phyloP scores from a whole-genome alignment of 768 basidiomycete genomes.

The Trametes cingulata region DNA sequence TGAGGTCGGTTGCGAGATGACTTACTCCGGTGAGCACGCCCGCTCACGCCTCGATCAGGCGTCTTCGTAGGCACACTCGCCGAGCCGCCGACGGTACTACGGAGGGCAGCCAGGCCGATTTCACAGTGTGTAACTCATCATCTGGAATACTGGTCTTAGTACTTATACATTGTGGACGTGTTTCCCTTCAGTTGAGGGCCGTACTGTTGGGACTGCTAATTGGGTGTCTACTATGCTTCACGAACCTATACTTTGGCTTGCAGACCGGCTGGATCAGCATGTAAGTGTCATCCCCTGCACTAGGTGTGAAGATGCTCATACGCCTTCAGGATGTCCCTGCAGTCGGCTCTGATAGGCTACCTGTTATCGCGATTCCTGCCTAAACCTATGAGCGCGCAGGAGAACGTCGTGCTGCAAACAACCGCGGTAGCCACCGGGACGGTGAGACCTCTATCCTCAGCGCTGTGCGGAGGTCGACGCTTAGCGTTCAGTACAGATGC shows the following conservation, averaged over 20 bases:
- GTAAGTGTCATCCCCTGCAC: slow-evolving; percentile 41
- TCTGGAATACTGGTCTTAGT: neutral
- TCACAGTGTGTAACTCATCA: slow-evolving; percentile 18
- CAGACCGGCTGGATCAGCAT: slow-evolving; percentile 92
- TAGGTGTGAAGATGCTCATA: neutral
- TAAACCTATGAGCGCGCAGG: slow-evolving; percentile 79
- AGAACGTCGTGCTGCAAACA: slow-evolving; percentile 92
- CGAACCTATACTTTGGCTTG: slow-evolving; percentile 85
- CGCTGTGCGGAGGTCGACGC: too few species aligned
- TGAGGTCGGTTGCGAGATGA: slow-evolving; percentile 6
- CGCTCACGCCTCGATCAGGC: neutral
- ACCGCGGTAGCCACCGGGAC: slow-evolving; percentile 93
- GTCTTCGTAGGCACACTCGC: slow-evolving; percentile 11
- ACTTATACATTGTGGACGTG: neutral
- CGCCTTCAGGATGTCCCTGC: slow-evolving; percentile 85
- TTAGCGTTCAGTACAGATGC: slow-evolving; percentile 52
- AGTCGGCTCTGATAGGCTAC: slow-evolving; percentile 91
- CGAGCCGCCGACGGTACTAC: slow-evolving; percentile 6
- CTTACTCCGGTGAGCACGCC: too few species aligned
- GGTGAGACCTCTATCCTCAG: slow-evolving; percentile 25
- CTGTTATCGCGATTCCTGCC: slow-evolving; percentile 77
- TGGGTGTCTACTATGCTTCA: slow-evolving; percentile 87
- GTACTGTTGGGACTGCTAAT: slow-evolving; percentile 79
- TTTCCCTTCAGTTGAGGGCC: slow-evolving; percentile 41
- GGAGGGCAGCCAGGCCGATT: slow-evolving; percentile 20